phyloP scores from a whole-genome alignment of 1,284 basidiomycete genomes.

The Sutorius eximius region DNA sequence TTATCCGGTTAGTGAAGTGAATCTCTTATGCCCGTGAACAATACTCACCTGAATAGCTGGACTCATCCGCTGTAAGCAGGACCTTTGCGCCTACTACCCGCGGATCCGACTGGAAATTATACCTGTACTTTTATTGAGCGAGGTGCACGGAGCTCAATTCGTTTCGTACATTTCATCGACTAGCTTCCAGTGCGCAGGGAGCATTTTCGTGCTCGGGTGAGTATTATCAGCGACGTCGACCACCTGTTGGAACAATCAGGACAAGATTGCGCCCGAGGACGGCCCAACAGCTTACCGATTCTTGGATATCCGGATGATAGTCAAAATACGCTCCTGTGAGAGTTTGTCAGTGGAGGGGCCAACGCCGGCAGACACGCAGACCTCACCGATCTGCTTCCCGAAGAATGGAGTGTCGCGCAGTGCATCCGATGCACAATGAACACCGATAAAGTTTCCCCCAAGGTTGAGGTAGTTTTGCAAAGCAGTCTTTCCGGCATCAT shows the following conservation, averaged over 20 bases:
- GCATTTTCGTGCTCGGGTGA: slow-evolving; percentile 57
- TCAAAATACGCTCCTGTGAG: slow-evolving; percentile 62
- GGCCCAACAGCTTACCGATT: slow-evolving; percentile 39
- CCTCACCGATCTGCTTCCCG: slow-evolving; percentile 40
- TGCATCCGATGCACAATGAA: slow-evolving; percentile 72
- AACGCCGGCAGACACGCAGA: not conserved
- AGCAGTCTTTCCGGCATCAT: slow-evolving; percentile 52
- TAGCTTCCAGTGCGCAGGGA: slow-evolving; percentile 56
- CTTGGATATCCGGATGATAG: slow-evolving; percentile 63
- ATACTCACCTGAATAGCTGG: slow-evolving; percentile 30
- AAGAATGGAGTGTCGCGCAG: slow-evolving; percentile 69
- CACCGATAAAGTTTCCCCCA: slow-evolving; percentile 69
- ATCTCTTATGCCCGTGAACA: not conserved
- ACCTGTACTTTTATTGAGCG: slow-evolving; percentile 38
- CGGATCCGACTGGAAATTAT: slow-evolving; percentile 69
- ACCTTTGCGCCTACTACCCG: slow-evolving; percentile 54
- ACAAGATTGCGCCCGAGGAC: not conserved
- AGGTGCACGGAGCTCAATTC: not conserved
- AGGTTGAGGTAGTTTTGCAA: slow-evolving; percentile 60
- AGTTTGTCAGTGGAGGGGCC: not conserved
- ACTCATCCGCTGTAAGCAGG: slow-evolving; percentile 48
- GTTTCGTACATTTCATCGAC: slow-evolving; percentile 47
- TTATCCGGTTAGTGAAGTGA: not conserved
- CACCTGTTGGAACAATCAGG: slow-evolving; percentile 38
- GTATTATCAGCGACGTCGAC: slow-evolving; percentile 51